A percentile compares a stretch with the other conserved stretches of the same genome.
phyloP scores from a whole-genome alignment of 176 grass and related monocot genomes.

The Eleusine coracana region DNA sequence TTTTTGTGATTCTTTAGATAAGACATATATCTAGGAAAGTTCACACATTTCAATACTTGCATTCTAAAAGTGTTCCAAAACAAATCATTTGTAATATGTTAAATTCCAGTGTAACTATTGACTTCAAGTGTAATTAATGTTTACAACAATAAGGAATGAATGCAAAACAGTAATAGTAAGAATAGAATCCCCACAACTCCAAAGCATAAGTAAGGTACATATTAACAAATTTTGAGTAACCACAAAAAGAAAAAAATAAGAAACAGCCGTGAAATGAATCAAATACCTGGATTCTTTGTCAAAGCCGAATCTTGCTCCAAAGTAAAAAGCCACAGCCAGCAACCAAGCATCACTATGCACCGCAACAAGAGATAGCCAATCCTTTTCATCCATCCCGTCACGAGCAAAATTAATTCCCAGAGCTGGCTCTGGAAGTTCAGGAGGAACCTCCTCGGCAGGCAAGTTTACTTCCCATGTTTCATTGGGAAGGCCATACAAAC shows the following conservation, averaged over 20 bases:
- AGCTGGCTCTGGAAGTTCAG: slow-evolving; percentile 94
- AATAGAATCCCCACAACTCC: not conserved
- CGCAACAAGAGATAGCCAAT: slow-evolving; percentile 87
- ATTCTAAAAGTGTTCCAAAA: not conserved
- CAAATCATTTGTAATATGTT: not conserved
- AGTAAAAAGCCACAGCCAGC: slow-evolving; percentile 84
- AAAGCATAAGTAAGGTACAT: not conserved
- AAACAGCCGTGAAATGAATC: slow-evolving; percentile 1
- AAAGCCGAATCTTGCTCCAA: slow-evolving; percentile 95
- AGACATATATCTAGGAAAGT: not conserved
- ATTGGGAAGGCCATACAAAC: slow-evolving; percentile 92
- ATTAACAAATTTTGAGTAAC: not conserved
- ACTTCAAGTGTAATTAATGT: not conserved
- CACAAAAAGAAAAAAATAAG: slow-evolving; percentile 7
- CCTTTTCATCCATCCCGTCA: slow-evolving; percentile 94
- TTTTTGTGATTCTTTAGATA: not conserved
- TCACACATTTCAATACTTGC: not conserved
- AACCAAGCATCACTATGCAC: slow-evolving; percentile 95
- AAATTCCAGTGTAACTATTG: not conserved
- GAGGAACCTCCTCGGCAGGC: slow-evolving; percentile 92
- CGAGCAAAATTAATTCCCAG: slow-evolving; percentile 97
- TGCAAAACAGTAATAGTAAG: slow-evolving; percentile 6
- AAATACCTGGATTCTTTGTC: slow-evolving; percentile 86
- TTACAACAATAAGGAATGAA: slow-evolving; percentile 20
- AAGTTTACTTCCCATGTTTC: slow-evolving; percentile 98